phyloP scores from a whole-genome alignment of 345 rosid species.

The Linum trigynum region DNA sequence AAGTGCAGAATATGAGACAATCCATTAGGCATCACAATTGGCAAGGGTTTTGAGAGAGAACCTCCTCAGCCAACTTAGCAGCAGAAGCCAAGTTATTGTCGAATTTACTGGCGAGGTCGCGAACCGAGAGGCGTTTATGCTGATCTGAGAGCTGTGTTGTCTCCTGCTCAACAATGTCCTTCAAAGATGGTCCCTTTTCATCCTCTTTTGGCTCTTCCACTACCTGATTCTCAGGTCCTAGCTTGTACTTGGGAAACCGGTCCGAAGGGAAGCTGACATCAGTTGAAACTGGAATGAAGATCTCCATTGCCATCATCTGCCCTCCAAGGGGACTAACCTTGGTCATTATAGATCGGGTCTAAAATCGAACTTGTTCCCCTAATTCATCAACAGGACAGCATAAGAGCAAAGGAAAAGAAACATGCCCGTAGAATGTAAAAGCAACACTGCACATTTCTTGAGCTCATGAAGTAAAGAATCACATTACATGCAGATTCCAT shows the following conservation, averaged over 20 bases:
- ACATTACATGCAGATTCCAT: background rate
- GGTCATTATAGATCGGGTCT: constrained; percentile 36
- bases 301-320: constrained; percentile 30
- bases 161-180: constrained; percentile 73
- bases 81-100: constrained; percentile 92
- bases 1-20: too few species aligned
- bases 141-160: constrained; percentile 61
- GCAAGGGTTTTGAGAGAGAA: constrained; percentile 16
- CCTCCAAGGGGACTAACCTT: constrained; percentile 54
- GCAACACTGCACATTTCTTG: too few species aligned
- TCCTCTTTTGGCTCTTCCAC: constrained; percentile 79
- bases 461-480: background rate
- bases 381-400: background rate
- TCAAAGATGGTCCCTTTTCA: constrained; percentile 50
- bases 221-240: constrained; percentile 87
- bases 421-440: background rate
- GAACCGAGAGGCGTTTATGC: constrained; percentile 93
- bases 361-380: background rate
- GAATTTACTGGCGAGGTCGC: constrained; percentile 91
- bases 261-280: constrained; percentile 86
- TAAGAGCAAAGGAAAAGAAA: background rate
- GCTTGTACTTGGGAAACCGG: constrained; percentile 76
- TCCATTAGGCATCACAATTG: too few species aligned
- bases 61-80: constrained; percentile 81
- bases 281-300: constrained; percentile 54